Conservation (phyloP, 2,329 filamentous ascomycete species). For the Coccinonectria pachysandricola region DNA sequence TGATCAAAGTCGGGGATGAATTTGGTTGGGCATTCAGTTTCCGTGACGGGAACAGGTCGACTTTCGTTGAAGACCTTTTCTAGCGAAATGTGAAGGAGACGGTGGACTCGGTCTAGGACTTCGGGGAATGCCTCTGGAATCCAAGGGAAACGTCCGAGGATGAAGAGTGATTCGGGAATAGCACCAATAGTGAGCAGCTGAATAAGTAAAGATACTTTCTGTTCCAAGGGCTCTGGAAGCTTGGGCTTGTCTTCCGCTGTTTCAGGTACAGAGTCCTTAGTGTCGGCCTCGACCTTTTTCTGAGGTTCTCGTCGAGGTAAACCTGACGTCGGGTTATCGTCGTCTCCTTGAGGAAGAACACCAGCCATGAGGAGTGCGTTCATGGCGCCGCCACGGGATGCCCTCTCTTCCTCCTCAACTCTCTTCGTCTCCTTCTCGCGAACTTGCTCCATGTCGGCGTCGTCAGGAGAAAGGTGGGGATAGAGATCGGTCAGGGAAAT, state of each 20-base stretch:
- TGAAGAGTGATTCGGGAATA: conserved; percentile 83
- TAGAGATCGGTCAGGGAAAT: conserved; percentile 87
- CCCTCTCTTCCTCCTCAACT: conserved; percentile 66
- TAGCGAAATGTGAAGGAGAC: conserved; percentile 73
- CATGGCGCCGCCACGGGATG: conserved; percentile 56
- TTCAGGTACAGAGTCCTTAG: conserved; percentile 36
- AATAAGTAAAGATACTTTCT: conserved; percentile 77
- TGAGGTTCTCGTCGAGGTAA: conserved; percentile 39
- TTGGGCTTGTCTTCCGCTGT: conserved; percentile 37
- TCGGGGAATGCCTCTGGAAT: conserved; percentile 77
- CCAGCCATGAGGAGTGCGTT: conserved; percentile 86
- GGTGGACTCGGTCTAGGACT: conserved; percentile 68
- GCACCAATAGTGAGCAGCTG: conserved; percentile 85
- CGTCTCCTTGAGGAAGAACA: conserved; percentile 55
- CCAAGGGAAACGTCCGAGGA: conserved; percentile 89
- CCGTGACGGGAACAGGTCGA: conserved; percentile 22
- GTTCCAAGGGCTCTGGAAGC: conserved; percentile 66
- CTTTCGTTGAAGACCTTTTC: conserved; percentile 56
- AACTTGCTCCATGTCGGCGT: conserved; percentile 70
- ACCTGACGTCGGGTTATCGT: conserved; percentile 54
- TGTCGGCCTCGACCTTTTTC: conserved; percentile 40
- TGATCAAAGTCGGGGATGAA: conserved; percentile 48
- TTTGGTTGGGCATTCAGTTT: conserved; percentile 32
- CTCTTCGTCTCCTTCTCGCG: conserved; percentile 62
- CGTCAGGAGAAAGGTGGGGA: conserved; percentile 77